Evolutionary conservation across 192 early-diverging fungal genomes (phyloP).

Genomic region (Backusella mclennaniae): DNA sequence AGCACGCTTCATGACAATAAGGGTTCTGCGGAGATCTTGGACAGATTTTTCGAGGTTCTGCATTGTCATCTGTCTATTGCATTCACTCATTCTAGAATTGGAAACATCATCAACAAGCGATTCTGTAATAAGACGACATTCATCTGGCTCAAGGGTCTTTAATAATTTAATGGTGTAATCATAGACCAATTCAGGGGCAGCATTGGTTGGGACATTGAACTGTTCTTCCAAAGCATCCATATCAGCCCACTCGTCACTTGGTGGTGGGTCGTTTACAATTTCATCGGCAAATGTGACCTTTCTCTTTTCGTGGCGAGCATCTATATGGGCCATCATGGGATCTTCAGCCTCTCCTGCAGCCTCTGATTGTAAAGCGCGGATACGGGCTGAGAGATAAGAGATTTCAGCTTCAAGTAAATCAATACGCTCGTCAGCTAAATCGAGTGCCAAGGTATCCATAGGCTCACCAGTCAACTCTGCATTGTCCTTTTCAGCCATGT

Average conservation of each 20-base stretch:
- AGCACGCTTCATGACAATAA: constrained; percentile 58
- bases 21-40: constrained; percentile 50
- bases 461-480: constrained; percentile 22
- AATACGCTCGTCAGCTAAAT: constrained; percentile 59
- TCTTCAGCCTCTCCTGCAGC: constrained; percentile 32
- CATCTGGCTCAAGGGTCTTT: constrained; percentile 46
- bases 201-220: constrained; percentile 38
- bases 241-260: constrained; percentile 34
- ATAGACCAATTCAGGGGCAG: constrained; percentile 47
- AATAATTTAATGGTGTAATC: constrained; percentile 51
- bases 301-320: constrained; percentile 17
- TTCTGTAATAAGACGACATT: constrained; percentile 51
- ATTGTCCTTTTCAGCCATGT: constrained; percentile 42
- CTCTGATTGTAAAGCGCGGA: constrained; percentile 53
- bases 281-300: constrained; percentile 42
- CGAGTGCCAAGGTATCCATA: constrained; percentile 31
- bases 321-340: neutral
- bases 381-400: constrained; percentile 53
- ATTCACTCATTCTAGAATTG: constrained; percentile 47
- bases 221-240: constrained; percentile 37
- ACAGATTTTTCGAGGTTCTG: constrained; percentile 51
- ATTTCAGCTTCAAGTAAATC: constrained; percentile 58
- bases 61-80: constrained; percentile 48
- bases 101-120: constrained; percentile 61
- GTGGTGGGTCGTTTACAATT: constrained; percentile 18